Evolutionary conservation across 2,329 filamentous ascomycete species (phyloP).

Genomic region (Diaporthe batatas): DNA sequence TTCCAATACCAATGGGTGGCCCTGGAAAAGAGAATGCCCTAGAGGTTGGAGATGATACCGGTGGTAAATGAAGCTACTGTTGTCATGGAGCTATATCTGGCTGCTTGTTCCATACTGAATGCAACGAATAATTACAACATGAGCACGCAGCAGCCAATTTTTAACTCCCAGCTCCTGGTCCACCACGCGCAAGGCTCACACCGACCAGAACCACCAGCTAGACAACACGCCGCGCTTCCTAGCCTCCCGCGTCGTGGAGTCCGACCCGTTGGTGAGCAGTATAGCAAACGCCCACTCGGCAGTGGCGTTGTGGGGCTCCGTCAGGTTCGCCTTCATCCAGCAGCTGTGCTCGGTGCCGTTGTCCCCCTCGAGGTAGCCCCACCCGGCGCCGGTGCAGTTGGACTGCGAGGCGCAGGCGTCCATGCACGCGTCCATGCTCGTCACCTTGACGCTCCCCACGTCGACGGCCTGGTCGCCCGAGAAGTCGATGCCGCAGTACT

Average conservation of each 20-base stretch:
- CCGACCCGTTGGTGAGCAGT: conserved; percentile 60
- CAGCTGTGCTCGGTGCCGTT: conserved; percentile 56
- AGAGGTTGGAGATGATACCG: not conserved
- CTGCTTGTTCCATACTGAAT: not conserved
- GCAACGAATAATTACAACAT: not conserved
- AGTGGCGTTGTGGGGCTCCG: conserved; percentile 49
- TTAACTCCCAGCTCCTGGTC: not conserved
- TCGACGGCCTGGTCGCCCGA: conserved; percentile 48
- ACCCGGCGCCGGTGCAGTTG: conserved; percentile 59
- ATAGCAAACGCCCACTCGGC: conserved; percentile 60
- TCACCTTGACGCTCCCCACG: conserved; percentile 53
- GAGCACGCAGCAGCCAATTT: not conserved
- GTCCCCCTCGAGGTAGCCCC: conserved; percentile 60
- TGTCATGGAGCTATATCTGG: not conserved
- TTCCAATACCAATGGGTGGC: not conserved
- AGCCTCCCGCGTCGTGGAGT: not conserved
- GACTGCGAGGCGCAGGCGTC: conserved; percentile 56
- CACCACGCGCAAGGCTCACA: not conserved
- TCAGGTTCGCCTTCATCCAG: conserved; percentile 59
- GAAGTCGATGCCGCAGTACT: conserved; percentile 49
- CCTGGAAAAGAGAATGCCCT: not conserved
- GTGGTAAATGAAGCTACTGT: not conserved
- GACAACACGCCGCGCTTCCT: not conserved
- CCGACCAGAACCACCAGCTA: conserved; percentile 2
- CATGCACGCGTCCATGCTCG: conserved; percentile 60